phyloP scores from a whole-genome alignment of 202 grass and related monocot species.

The Tripidium arundinaceum region DNA sequence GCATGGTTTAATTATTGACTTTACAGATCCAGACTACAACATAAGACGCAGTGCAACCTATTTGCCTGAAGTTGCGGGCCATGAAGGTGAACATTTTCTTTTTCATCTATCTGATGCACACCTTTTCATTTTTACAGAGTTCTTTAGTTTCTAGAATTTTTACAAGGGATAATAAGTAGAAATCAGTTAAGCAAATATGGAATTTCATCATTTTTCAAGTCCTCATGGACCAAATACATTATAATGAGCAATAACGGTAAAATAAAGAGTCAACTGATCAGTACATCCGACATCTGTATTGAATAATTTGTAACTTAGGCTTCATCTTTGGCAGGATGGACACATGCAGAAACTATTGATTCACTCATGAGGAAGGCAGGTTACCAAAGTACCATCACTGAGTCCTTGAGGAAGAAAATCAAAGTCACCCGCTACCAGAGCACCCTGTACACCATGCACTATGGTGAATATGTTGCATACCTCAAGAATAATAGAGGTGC shows the following conservation, averaged over 20 bases:
- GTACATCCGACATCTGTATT: background rate
- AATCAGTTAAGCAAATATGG: background rate
- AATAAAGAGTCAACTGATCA: background rate
- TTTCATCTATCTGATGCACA: background rate
- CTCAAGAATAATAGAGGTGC: conserved; percentile 71
- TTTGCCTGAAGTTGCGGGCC: conserved; percentile 96
- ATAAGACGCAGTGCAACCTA: conserved; percentile 78
- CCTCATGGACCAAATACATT: background rate
- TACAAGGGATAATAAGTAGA: background rate
- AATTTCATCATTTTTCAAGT: background rate
- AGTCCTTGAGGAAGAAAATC: conserved; percentile 74
- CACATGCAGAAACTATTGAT: conserved; percentile 75
- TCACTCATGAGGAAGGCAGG: conserved; percentile 95
- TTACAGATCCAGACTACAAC: conserved; percentile 76
- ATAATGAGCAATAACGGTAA: background rate
- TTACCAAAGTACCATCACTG: conserved; percentile 70
- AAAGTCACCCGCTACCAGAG: conserved; percentile 83
- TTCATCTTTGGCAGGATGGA: conserved; percentile 67
- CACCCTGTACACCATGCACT: conserved; percentile 85
- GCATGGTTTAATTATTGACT: conserved; percentile 98
- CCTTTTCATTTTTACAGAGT: background rate
- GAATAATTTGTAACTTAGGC: conserved; percentile 1
- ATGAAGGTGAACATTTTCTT: conserved; percentile 64
- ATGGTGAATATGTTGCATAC: conserved; percentile 70
- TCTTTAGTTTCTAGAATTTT: background rate